Evolutionary conservation across 306 rosid species (phyloP), one percentile per base, ranked within the genome.

Genomic region (Luffa aegyptiaca): DNA sequence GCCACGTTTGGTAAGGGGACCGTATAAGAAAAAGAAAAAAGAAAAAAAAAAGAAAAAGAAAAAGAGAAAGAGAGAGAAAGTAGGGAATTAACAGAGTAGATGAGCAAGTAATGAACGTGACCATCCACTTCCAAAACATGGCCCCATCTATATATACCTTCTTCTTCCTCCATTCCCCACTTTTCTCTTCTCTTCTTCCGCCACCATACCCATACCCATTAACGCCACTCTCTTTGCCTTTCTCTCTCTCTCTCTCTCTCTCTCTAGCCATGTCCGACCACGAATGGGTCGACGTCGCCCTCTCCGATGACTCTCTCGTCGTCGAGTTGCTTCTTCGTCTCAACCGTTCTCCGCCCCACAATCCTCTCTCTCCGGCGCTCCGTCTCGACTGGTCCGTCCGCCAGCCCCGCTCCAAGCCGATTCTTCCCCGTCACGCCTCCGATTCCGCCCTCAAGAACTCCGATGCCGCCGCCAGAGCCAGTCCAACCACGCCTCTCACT

Each of bases 401-500:
- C 7, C 91, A 93, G 81, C 90, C 81, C 55, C 92, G 98, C 41
- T 88, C 98, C 31, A 88, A 75, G 81, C 81, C 85, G 72, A 17
- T 75, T 57, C 84, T 75, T 46, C 83, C 87, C 2, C 83, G 84
- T 5, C 80, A 58, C 70, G 41, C 41, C 1, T 61, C 39, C 37
- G 70, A 51, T 63, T 33, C 44, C 3, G 70, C 49, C 3, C 52
- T 31, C 59, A 84, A 70, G 56, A 85, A 85, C 70, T 66, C 73
- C 0, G 85, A 85, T 26, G 68, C 85, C 18, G 69, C 84, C 0
- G 74, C 84, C 0, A 76, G 94, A 21, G 93, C 90, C 63, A 94
- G 98, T 61, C 98, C 98, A 5, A 92, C 92, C 80, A 94, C 98
- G 39, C 98, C 98, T 2, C 93, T 94, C 35, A 85, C 97, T 10